Evolutionary conservation across 1,139 yeast species (phyloP).

Genomic region (Meyerozyma sp.): DNA sequence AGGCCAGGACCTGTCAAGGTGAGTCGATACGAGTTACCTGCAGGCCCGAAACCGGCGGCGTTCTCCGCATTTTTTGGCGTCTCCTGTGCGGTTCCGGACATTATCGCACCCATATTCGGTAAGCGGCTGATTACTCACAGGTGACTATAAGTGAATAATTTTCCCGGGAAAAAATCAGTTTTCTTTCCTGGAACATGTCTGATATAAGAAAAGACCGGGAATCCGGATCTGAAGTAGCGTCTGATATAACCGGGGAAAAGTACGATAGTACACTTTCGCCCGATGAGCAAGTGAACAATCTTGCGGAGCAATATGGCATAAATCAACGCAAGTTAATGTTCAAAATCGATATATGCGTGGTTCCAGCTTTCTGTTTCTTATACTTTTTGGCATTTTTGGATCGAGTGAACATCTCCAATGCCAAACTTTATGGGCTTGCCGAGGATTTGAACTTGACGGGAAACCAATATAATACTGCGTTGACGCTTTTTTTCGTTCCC

Average conservation of each 20-base stretch:
- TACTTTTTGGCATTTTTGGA: conserved; percentile 68
- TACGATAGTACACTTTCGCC: neutral
- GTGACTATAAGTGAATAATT: neutral
- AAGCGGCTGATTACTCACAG: neutral
- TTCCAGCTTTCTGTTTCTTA: conserved; percentile 65
- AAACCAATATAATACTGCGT: conserved; percentile 56
- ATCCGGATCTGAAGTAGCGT: neutral
- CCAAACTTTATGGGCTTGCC: conserved; percentile 61
- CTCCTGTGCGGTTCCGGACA: neutral
- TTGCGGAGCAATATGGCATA: conserved; percentile 29
- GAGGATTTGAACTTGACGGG: conserved; percentile 48
- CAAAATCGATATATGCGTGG: conserved; percentile 60
- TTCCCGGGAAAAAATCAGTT: neutral
- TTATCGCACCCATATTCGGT: too few species aligned
- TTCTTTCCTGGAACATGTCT: neutral
- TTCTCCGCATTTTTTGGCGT: neutral
- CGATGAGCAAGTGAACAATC: conserved; percentile 19
- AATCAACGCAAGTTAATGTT: conserved; percentile 48
- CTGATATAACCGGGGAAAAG: neutral
- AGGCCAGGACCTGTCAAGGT: neutral
- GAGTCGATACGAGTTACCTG: neutral
- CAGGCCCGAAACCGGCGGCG: conserved; percentile 1
- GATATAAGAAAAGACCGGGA: conserved; percentile 1
- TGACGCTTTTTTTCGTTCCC: conserved; percentile 69
- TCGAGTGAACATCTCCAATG: conserved; percentile 71